A percentile compares a stretch with the other conserved stretches of the same genome.
phyloP scores from a whole-genome alignment of 2,329 filamentous ascomycete genomes.

The Pseudogymnoascus sp. region DNA sequence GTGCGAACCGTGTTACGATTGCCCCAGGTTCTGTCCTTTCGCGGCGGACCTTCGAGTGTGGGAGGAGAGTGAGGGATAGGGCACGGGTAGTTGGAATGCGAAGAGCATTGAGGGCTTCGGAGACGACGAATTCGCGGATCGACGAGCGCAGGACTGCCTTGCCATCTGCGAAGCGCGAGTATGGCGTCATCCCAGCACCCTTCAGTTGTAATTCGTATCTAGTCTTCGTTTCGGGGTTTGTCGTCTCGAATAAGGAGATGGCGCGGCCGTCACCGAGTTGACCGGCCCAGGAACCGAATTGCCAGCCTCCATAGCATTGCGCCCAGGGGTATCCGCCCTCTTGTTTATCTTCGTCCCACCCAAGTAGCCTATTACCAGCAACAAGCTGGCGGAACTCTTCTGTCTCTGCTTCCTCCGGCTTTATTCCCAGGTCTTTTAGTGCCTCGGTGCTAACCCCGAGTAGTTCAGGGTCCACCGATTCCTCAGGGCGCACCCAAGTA shows the following conservation, averaged over 20 bases:
- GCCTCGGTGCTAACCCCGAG: constrained; percentile 73
- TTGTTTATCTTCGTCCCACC: constrained; percentile 59
- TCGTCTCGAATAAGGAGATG: constrained; percentile 88
- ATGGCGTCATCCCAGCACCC: constrained; percentile 86
- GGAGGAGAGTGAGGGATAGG: constrained; percentile 69
- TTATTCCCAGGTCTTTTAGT: constrained; percentile 72
- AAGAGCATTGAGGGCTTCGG: constrained; percentile 79
- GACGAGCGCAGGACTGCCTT: constrained; percentile 88
- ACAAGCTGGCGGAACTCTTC: constrained; percentile 71
- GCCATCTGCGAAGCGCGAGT: constrained; percentile 92
- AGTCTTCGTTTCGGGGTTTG: constrained; percentile 60
- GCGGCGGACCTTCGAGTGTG: constrained; percentile 62
- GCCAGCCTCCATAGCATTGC: constrained; percentile 87
- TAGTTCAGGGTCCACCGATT: constrained; percentile 64
- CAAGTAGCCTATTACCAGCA: constrained; percentile 74
- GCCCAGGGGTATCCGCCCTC: constrained; percentile 90
- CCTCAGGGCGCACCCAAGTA: constrained; percentile 81
- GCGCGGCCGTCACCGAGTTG: constrained; percentile 92
- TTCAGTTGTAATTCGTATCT: constrained; percentile 92
- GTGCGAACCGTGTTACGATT: constrained; percentile 84
- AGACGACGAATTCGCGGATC: constrained; percentile 90
- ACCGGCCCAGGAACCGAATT: constrained; percentile 84
- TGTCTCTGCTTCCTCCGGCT: constrained; percentile 56
- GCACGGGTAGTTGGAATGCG: constrained; percentile 81
- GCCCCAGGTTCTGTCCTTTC: constrained; percentile 84